These are phyloP conservation scores for Yamadazyma akitaensis DNA, from an alignment of 805 yeast genomes.

Conservation along the genomic window DNA sequence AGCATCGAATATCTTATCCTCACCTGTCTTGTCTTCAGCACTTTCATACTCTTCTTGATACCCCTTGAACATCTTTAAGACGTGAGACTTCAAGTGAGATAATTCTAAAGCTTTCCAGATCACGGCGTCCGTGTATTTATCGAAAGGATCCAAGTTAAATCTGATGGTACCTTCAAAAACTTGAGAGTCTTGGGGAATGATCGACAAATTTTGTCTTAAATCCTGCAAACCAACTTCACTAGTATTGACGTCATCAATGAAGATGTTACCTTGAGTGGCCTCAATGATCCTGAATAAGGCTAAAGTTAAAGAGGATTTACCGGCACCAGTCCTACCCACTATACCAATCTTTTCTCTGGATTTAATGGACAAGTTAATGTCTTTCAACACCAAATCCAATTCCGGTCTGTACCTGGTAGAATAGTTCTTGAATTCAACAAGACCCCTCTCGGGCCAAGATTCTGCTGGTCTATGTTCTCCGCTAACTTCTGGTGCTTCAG, in stretches of 20 bases:
- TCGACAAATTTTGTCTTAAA: conserved; percentile 40
- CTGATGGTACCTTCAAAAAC: conserved; percentile 43
- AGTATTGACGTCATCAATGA: conserved; percentile 34
- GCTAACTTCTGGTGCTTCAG: conserved; percentile 81
- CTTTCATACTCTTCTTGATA: conserved; percentile 26
- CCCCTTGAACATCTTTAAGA: conserved; percentile 33
- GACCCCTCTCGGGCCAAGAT: conserved; percentile 39
- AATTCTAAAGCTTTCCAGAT: conserved; percentile 42
- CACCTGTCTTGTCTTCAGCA: conserved; percentile 15
- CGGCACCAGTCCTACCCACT: conserved; percentile 47
- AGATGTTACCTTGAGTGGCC: conserved; percentile 33
- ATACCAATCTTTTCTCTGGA: conserved; percentile 42
- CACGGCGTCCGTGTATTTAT: conserved; percentile 31
- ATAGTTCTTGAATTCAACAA: conserved; percentile 34
- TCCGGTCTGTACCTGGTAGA: conserved; percentile 44
- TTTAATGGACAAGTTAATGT: conserved; percentile 33
- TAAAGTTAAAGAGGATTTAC: conserved; percentile 42
- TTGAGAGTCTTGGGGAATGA: conserved; percentile 46
- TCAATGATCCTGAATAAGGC: conserved; percentile 45
- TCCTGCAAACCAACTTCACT: conserved; percentile 38
- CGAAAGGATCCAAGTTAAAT: conserved; percentile 41
- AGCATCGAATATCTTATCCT: conserved; percentile 19
- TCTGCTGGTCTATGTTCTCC: conserved; percentile 58
- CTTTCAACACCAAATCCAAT: conserved; percentile 40
- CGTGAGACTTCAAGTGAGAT: conserved; percentile 42